phyloP scores from a whole-genome alignment of 495 filamentous ascomycete species.

The Aspergillus leporis region DNA sequence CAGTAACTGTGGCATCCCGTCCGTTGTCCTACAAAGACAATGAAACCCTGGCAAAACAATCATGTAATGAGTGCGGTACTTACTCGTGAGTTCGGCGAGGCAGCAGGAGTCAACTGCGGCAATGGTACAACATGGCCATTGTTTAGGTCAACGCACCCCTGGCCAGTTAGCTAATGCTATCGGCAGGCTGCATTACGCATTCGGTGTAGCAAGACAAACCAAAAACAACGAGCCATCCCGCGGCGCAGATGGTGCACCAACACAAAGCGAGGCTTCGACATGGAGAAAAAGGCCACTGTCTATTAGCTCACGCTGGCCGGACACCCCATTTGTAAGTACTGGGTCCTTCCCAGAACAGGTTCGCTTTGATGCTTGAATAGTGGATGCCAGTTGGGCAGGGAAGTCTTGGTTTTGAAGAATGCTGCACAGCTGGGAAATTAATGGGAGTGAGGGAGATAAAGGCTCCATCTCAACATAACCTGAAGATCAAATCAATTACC shows the following conservation, averaged over 20 bases:
- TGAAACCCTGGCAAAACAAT: neutral
- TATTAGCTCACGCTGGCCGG: neutral
- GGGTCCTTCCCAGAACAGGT: neutral
- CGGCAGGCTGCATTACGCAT: neutral
- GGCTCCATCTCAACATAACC: constrained; percentile 1
- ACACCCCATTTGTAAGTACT: neutral
- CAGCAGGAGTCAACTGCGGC: neutral
- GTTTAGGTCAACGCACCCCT: constrained; percentile 21
- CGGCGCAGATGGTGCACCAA: neutral
- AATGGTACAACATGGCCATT: constrained; percentile 9
- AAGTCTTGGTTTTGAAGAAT: constrained; percentile 15
- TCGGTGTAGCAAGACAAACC: constrained; percentile 6
- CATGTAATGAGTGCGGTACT: neutral
- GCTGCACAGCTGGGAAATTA: constrained; percentile 16
- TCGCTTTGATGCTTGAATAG: neutral
- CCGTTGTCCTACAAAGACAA: neutral
- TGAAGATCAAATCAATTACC: neutral
- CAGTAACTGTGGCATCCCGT: neutral
- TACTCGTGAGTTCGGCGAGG: constrained; percentile 11
- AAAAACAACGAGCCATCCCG: neutral
- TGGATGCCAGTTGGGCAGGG: constrained; percentile 12
- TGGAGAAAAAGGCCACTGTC: constrained; percentile 5
- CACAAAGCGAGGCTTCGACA: constrained; percentile 13
- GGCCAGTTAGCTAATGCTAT: neutral
- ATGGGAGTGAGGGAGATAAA: neutral